These are phyloP conservation scores for Dryadomyces quercivorus DNA, from an alignment of 2,329 filamentous ascomycete species.

Conservation along the genomic window DNA sequence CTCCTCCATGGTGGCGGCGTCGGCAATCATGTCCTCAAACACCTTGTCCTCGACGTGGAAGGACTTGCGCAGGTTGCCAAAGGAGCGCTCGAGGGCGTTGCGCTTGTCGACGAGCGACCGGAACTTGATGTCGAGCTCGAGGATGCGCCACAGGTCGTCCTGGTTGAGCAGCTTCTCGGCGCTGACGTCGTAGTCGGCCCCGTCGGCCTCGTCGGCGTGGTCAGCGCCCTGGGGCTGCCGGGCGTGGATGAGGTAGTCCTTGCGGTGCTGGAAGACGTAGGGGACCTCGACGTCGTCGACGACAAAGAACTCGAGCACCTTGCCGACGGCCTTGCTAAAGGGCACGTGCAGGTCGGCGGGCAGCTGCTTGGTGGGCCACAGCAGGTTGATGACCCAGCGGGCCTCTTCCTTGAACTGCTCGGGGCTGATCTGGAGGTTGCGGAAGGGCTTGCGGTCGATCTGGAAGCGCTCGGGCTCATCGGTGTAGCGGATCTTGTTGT, in stretches of 20 bases:
- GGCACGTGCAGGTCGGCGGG: slow-evolving; percentile 61
- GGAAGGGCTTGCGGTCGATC: slow-evolving; percentile 79
- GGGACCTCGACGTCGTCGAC: slow-evolving; percentile 91
- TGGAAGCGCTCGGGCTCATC: slow-evolving; percentile 95
- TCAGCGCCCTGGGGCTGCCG: slow-evolving; percentile 51
- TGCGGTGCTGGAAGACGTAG: slow-evolving; percentile 95
- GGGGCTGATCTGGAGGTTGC: slow-evolving; percentile 63
- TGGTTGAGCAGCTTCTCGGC: slow-evolving; percentile 86
- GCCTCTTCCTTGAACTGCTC: slow-evolving; percentile 87
- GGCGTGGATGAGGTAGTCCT: slow-evolving; percentile 91
- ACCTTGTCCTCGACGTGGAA: slow-evolving; percentile 56
- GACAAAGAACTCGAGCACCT: slow-evolving; percentile 91
- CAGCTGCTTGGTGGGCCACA: slow-evolving; percentile 79
- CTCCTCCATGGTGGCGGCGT: slow-evolving; percentile 81
- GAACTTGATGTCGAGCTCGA: slow-evolving; percentile 92
- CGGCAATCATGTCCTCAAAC: slow-evolving; percentile 70
- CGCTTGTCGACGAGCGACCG: slow-evolving; percentile 86
- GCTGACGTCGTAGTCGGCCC: slow-evolving; percentile 59
- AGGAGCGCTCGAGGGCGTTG: slow-evolving; percentile 69
- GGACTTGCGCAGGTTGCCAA: slow-evolving; percentile 54
- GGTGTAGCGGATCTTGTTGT: slow-evolving; percentile 76
- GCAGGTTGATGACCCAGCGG: slow-evolving; percentile 78
- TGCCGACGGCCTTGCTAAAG: slow-evolving; percentile 78
- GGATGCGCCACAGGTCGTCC: slow-evolving; percentile 87
- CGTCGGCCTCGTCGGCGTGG: slow-evolving; percentile 59